Base-by-base conservation (phyloP, 2,329 filamentous ascomycete genomes). In the Epichloe gansuensis region DNA sequence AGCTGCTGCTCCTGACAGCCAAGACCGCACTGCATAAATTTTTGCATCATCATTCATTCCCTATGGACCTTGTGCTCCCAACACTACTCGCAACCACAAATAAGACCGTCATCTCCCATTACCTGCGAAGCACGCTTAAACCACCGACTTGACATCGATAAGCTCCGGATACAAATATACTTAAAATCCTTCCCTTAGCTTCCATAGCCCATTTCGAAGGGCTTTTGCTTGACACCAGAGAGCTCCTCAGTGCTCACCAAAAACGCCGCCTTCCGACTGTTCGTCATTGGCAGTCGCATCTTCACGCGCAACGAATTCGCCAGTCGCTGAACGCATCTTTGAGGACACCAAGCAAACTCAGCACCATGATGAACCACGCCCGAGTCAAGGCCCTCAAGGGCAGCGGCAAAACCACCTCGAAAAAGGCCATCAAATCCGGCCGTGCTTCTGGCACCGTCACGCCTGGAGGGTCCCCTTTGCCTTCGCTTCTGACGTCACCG, bases 401-500 rank as follows among this genome's bases (percentile, higher is more conserved):
- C 69, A 82, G 80, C 70, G 78, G 80, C 64, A 89, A 89, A 72
- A 89, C 84, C 15, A 69, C 81, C 37, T 88, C 85, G 46, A 77
- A 76, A 61, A 88, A 88, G 67, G 82, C 83, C 23, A 73, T 74
- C 43, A 76, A 77, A 55, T 77, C 75, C 3, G 75, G 76, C n/a
- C 72, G 76, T 34, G 75, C 74, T n/a, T 84, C 81, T 5, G 76
- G 75, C 52, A 72, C 70, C 46, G 72, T 71, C 54, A 84, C 83
- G 2, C 77, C 78, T 37, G 72, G 75, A 53, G 73, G 72, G 35
- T 86, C 82, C 15, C 80, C 81, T 44, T 72, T 72, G 31, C 74
- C 71, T 57, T 86, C 82, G 5, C 73, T 78, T 5, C 65, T 73
- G 42, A 74, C 73, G 53, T 84, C 81, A 45, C 79, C 80, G 17